Conservation (phyloP, 2,329 filamentous ascomycete species). For the Monosporascus sp. region DNA sequence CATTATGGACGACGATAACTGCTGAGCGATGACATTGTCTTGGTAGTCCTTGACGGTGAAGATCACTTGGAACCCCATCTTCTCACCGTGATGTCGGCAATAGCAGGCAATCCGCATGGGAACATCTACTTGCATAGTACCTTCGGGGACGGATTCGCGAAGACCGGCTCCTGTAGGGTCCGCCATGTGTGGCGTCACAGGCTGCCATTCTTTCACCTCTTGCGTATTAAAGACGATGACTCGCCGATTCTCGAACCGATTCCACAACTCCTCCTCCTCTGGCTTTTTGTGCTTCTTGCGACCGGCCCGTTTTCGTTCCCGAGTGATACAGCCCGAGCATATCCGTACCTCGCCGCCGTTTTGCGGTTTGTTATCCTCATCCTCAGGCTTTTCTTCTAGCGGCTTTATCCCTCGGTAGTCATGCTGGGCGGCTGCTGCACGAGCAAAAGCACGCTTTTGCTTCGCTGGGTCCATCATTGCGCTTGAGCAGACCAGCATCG, state of each 20-base stretch:
- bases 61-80: conserved; percentile 85
- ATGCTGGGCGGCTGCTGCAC: conserved; percentile 41
- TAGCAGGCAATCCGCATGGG: conserved; percentile 98
- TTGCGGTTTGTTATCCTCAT: conserved; percentile 66
- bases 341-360: conserved; percentile 94
- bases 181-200: conserved; percentile 47
- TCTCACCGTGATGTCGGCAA: conserved; percentile 91
- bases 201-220: conserved; percentile 79
- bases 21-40: conserved; percentile 74
- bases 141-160: conserved; percentile 45
- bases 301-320: conserved; percentile 85
- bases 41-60: conserved; percentile 85
- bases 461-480: conserved; percentile 73
- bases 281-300: conserved; percentile 91
- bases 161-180: conserved; percentile 38
- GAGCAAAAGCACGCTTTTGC: conserved; percentile 60
- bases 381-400: conserved; percentile 40
- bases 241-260: conserved; percentile 69
- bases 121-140: conserved; percentile 71
- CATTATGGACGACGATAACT: conserved; percentile 83
- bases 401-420: conserved; percentile 20
- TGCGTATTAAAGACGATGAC: conserved; percentile 90
- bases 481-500: conserved; percentile 84
- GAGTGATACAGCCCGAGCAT: conserved; percentile 82
- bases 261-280: conserved; percentile 87